Percentiles rank a stretch among this genome's conserved stretches.
These are phyloP conservation scores for Thielaviopsis populi DNA, from an alignment of 2,329 filamentous ascomycete genomes.

Conservation along the genomic window DNA sequence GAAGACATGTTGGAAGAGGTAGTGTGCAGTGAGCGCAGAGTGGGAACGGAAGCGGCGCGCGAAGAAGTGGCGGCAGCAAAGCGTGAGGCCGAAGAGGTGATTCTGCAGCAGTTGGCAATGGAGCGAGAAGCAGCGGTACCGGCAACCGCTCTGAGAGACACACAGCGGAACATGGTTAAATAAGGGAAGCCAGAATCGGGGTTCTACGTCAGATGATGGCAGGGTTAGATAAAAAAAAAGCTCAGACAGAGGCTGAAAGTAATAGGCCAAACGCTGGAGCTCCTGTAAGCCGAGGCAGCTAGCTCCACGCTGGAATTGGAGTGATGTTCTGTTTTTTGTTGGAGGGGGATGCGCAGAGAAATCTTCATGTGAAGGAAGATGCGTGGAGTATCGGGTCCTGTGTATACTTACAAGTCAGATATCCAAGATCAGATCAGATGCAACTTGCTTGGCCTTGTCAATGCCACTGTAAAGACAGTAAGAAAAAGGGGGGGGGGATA, in stretches of 20 bases:
- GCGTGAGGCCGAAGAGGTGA: conserved; percentile 6
- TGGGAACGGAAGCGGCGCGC: conserved; percentile 8
- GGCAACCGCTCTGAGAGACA: conserved; percentile 13
- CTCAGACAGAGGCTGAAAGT: conserved; percentile 9
- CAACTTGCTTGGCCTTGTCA: background rate
- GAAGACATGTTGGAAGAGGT: conserved; percentile 32
- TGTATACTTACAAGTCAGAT: background rate
- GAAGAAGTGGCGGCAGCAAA: background rate
- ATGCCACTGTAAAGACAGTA: background rate
- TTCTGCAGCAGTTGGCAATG: background rate
- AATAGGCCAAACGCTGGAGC: conserved; percentile 8
- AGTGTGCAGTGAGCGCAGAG: conserved; percentile 26
- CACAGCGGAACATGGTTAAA: conserved; percentile 17
- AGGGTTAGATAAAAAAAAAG: conserved; percentile 9
- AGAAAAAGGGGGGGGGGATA: background rate
- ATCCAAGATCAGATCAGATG: background rate
- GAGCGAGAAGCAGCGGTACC: conserved; percentile 8
- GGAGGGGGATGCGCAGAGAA: background rate
- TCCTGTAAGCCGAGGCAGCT: conserved; percentile 4
- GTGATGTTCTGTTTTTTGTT: conserved; percentile 1
- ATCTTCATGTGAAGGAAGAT: background rate
- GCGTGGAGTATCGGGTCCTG: background rate
- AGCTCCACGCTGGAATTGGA: background rate
- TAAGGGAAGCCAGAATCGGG: conserved; percentile 6
- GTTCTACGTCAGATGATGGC: conserved; percentile 13